phyloP scores from a whole-genome alignment of 106 monocot genomes.

The Gastrodia elata region DNA sequence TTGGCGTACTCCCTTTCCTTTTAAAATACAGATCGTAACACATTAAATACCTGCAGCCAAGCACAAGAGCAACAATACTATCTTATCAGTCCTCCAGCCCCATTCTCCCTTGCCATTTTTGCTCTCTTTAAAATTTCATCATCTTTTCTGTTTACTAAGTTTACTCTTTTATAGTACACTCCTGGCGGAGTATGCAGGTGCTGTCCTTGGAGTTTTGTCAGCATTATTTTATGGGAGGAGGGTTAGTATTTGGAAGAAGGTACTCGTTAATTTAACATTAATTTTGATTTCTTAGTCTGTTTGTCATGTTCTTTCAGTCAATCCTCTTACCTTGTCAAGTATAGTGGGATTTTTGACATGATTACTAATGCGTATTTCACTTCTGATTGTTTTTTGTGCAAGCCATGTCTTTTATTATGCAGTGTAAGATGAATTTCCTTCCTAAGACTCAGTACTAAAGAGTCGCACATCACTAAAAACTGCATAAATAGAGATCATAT shows the following conservation, averaged over 20 bases:
- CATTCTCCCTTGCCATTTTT: not conserved
- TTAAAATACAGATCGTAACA: not conserved
- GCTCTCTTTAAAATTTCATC: not conserved
- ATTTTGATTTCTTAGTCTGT: not conserved
- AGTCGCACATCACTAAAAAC: not conserved
- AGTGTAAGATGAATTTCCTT: not conserved
- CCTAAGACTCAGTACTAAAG: not conserved
- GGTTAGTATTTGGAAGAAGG: slow-evolving; percentile 84
- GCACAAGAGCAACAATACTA: not conserved
- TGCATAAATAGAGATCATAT: not conserved
- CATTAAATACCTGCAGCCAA: not conserved
- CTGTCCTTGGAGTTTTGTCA: slow-evolving; percentile 84
- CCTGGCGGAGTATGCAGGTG: slow-evolving; percentile 89
- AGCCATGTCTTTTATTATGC: not conserved
- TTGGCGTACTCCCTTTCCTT: too few species aligned
- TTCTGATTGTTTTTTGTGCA: not conserved
- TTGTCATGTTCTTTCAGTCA: not conserved
- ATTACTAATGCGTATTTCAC: not conserved
- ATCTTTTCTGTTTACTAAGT: slow-evolving; percentile 8
- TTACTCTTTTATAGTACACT: slow-evolving; percentile 52
- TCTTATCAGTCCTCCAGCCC: not conserved
- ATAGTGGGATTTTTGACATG: not conserved
- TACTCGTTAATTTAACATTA: slow-evolving; percentile 8
- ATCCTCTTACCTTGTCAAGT: not conserved
- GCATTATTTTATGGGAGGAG: slow-evolving; percentile 79